These are phyloP conservation scores for Cryptomeria japonica DNA, from an alignment of 75 land plant species.

Conservation along the genomic window DNA sequence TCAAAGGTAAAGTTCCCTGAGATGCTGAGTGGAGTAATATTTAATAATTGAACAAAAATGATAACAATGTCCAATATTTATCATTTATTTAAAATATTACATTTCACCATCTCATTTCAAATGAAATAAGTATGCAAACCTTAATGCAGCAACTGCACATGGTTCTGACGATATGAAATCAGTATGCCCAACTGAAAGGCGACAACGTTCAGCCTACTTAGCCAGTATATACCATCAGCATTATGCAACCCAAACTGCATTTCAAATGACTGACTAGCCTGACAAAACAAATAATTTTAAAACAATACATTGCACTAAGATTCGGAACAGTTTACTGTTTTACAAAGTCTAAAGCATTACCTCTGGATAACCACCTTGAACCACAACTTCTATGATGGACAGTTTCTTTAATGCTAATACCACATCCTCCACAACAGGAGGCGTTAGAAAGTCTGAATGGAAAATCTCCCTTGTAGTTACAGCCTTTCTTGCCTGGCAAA, in stretches of 20 bases:
- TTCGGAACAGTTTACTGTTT: neutral
- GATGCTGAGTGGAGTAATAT: slow-evolving; percentile 50
- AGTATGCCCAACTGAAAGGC: slow-evolving; percentile 81
- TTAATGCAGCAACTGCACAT: slow-evolving; percentile 81
- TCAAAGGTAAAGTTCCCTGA: slow-evolving; percentile 83
- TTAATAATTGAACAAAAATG: neutral
- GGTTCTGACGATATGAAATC: slow-evolving; percentile 50
- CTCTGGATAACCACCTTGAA: slow-evolving; percentile 92
- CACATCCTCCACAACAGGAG: slow-evolving; percentile 72
- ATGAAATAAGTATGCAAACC: slow-evolving; percentile 30
- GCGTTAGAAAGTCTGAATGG: slow-evolving; percentile 87
- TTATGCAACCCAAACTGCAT: neutral
- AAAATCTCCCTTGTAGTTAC: slow-evolving; percentile 70
- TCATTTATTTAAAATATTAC: neutral
- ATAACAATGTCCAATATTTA: neutral
- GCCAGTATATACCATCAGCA: neutral
- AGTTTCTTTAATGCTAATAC: slow-evolving; percentile 60
- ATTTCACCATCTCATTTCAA: neutral
- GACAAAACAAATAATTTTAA: slow-evolving; percentile 7
- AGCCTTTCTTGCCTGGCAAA: slow-evolving; percentile 67
- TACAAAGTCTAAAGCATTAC: slow-evolving; percentile 22
- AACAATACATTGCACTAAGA: neutral
- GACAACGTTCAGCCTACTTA: slow-evolving; percentile 90
- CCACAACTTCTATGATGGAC: slow-evolving; percentile 69
- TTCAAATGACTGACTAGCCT: neutral